Conservation (phyloP, 345 rosid species). For the Hirschfeldia incana region DNA sequence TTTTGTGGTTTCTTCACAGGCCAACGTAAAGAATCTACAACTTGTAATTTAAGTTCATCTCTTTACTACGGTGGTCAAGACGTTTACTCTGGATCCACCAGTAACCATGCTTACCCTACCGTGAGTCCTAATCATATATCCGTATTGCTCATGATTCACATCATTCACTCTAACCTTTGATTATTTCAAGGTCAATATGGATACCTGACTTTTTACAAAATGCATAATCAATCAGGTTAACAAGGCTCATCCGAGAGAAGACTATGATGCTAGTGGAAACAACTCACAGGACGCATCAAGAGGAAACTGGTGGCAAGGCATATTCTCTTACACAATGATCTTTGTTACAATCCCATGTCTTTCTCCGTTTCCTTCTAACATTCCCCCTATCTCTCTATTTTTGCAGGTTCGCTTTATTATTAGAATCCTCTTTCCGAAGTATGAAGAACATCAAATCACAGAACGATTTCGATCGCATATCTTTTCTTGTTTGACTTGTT, state of each 20-base stretch:
- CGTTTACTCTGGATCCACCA: slow-evolving; percentile 50
- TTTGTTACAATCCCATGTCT: neutral
- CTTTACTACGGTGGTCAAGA: slow-evolving; percentile 91
- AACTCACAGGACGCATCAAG: slow-evolving; percentile 62
- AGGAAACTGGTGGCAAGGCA: slow-evolving; percentile 99
- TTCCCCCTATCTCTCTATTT: neutral
- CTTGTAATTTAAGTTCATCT: slow-evolving; percentile 84
- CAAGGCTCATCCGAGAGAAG: slow-evolving; percentile 60
- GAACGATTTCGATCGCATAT: neutral
- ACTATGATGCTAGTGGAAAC: slow-evolving; percentile 48
- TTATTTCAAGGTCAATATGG: neutral
- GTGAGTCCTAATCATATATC: slow-evolving; percentile 47
- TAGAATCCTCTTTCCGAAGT: slow-evolving; percentile 40
- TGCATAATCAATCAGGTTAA: slow-evolving; percentile 13
- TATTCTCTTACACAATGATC: neutral
- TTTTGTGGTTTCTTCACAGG: slow-evolving; percentile 38
- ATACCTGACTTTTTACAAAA: neutral
- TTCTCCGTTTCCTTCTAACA: slow-evolving; percentile 11
- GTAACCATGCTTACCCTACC: slow-evolving; percentile 44
- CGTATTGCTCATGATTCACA: neutral
- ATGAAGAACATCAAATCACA: slow-evolving; percentile 16
- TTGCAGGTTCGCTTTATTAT: slow-evolving; percentile 85
- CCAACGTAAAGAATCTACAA: slow-evolving; percentile 34
- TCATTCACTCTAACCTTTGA: neutral
- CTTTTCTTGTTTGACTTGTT: neutral